phyloP scores from a whole-genome alignment of 164 flowering plant species.

The Malania oleifera region DNA sequence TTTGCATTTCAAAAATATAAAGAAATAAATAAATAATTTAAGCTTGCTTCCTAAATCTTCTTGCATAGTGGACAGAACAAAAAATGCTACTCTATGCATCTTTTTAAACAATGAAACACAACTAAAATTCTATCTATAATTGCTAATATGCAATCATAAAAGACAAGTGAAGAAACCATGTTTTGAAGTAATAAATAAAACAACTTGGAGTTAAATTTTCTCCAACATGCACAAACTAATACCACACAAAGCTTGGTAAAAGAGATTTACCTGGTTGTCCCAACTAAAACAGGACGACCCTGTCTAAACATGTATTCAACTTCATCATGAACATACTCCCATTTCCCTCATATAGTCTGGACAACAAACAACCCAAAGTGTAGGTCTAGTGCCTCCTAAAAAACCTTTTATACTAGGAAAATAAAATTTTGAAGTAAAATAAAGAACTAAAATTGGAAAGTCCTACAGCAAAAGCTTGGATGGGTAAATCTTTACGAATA shows the following conservation, averaged over 20 bases:
- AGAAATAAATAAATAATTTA: too few species aligned
- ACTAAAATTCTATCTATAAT: background rate
- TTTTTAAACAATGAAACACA: background rate
- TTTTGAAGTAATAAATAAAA: too few species aligned
- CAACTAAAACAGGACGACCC: constrained; percentile 97
- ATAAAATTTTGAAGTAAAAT: background rate
- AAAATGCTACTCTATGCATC: too few species aligned
- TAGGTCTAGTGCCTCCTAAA: background rate
- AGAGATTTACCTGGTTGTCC: constrained; percentile 75
- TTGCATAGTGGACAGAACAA: too few species aligned
- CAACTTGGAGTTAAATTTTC: too few species aligned
- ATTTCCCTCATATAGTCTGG: constrained; percentile 91
- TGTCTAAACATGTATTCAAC: constrained; percentile 76
- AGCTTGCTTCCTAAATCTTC: too few species aligned
- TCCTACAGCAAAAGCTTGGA: constrained; percentile 93
- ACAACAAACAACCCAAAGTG: constrained; percentile 5
- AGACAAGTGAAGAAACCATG: too few species aligned
- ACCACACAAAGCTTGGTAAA: background rate
- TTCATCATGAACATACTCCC: constrained; percentile 77
- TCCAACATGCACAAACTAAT: too few species aligned
- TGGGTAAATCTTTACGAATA: constrained; percentile 86
- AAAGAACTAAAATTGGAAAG: constrained; percentile 1
- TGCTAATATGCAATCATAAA: background rate
- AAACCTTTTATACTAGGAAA: background rate
- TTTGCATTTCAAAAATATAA: too few species aligned